Evolutionary conservation across 2,329 filamentous ascomycete species (phyloP), one percentile per base, ranked within the genome.

Genomic region (Drechmeria coniospora): DNA sequence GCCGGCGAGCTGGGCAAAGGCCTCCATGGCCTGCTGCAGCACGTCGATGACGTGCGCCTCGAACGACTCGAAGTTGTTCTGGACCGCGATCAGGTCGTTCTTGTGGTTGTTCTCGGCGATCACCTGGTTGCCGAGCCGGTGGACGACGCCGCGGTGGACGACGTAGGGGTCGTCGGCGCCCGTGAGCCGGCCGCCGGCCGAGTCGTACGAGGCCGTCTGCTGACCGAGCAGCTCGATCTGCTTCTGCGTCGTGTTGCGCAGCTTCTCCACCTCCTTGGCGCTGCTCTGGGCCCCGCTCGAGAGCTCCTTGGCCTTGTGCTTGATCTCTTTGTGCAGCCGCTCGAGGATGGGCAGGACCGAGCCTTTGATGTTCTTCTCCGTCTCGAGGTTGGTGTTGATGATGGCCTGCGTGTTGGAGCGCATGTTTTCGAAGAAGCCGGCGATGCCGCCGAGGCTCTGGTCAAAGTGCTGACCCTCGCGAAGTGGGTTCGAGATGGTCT

Each of bases 71-170:
- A 95, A 93, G 50, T 82, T 82, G 57, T 79, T 76, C 56, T 98
- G 90, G n/a, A 94, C 79, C 8, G 77, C 69, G 36, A 98, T 68
- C 32, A 95, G 68, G 49, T 98, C 90, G 49, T 92, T 82, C 38
- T 78, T 74, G 57, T 92, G 87, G 61, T 86, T 92, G 65, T 98
- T 98, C 61, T 98, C 90, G 48, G 93, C 83, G 25, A 82, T 63
- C 20, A 95, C 71, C 59, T 98, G 90, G 61, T 80, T 87, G 65
- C 82, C 76, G 30, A 98, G 63, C 23, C 84, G 75, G 58, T 94
- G 70, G 38, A 81, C 58, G 32, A 94, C 74, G 33, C 81, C 80
- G 18, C 87, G 75, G 43, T 78, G 72, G 25, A 95, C 51, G 31
- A 95, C 67, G 48, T 95, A 98, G 4, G 90, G 90, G 49, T 98